phyloP scores from a whole-genome alignment of 805 yeast genomes.

The Candida insectalens region DNA sequence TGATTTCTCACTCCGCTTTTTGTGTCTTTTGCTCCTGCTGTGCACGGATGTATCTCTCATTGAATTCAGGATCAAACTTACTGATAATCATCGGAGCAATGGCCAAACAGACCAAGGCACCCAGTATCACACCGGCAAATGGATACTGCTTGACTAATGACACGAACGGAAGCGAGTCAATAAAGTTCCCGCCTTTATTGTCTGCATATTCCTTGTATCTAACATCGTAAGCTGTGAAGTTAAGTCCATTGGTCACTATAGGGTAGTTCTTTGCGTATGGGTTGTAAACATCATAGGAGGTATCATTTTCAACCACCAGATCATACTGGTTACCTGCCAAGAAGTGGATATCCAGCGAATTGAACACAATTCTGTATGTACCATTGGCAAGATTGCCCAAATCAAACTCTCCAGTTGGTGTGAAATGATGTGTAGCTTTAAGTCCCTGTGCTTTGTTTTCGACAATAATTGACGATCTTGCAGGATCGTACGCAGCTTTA shows the following conservation, averaged over 20 bases:
- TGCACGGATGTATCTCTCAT: constrained; percentile 15
- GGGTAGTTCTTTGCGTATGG: not conserved
- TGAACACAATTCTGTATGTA: constrained; percentile 8
- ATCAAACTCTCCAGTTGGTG: constrained; percentile 9
- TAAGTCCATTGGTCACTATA: constrained; percentile 2
- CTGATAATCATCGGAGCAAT: constrained; percentile 16
- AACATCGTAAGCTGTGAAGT: constrained; percentile 7
- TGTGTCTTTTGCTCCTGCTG: constrained; percentile 7
- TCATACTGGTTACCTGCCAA: constrained; percentile 7
- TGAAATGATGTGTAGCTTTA: constrained; percentile 7
- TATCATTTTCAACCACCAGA: constrained; percentile 5
- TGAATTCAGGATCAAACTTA: constrained; percentile 19
- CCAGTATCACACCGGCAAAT: constrained; percentile 6
- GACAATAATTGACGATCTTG: constrained; percentile 9
- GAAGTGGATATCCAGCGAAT: constrained; percentile 13
- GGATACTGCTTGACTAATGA: constrained; percentile 13
- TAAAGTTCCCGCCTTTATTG: constrained; percentile 5
- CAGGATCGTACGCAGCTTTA: constrained; percentile 11
- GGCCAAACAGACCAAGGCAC: constrained; percentile 8
- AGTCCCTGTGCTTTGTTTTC: no score
- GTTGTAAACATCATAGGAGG: not conserved
- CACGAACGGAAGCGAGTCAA: constrained; percentile 13
- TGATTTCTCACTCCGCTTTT: no score
- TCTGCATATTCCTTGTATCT: constrained; percentile 11
- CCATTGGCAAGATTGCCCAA: constrained; percentile 7